Conservation (phyloP, 2,329 filamentous ascomycete genomes). For the Neonectria coccinea region DNA sequence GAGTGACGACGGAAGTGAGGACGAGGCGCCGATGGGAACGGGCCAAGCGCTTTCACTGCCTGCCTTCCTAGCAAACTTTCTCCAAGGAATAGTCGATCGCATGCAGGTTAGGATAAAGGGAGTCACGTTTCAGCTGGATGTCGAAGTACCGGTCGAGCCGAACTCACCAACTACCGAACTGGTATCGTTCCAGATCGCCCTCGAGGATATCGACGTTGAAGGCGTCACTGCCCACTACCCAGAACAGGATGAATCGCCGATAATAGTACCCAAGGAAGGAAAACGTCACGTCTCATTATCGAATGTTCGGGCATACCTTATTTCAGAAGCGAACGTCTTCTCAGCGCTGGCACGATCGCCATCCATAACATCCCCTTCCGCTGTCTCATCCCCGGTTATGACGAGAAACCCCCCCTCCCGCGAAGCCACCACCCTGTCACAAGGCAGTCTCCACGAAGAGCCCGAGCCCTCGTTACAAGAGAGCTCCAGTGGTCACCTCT, state of each 20-base stretch:
- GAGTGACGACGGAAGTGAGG: conserved; percentile 72
- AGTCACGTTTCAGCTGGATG: conserved; percentile 74
- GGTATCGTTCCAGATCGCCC: conserved; percentile 72
- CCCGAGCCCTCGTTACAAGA: conserved; percentile 42
- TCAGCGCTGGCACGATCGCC: conserved; percentile 69
- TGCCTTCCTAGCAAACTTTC: conserved; percentile 75
- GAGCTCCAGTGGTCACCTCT: conserved; percentile 43
- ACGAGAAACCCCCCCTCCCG: conserved; percentile 52
- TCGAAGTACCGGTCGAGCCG: conserved; percentile 65
- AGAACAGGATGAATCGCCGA: conserved; percentile 48
- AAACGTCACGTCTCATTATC: conserved; percentile 74
- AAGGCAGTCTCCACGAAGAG: conserved; percentile 44
- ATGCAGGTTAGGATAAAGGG: conserved; percentile 74
- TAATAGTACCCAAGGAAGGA: conserved; percentile 66
- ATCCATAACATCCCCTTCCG: conserved; percentile 59
- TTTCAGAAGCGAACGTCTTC: conserved; percentile 76
- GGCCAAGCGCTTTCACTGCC: conserved; percentile 78
- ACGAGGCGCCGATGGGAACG: conserved; percentile 73
- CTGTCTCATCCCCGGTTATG: conserved; percentile 64
- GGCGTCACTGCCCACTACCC: conserved; percentile 65
- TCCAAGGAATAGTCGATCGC: conserved; percentile 80
- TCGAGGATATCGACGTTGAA: conserved; percentile 75
- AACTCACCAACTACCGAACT: conserved; percentile 61
- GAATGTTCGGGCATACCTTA: conserved; percentile 72
- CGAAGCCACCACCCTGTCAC: conserved; percentile 46